Evolutionary conservation across 179 eudicot genomes (phyloP), one percentile per base, ranked within the genome.

Genomic region (Sideroxylon spinosum): DNA sequence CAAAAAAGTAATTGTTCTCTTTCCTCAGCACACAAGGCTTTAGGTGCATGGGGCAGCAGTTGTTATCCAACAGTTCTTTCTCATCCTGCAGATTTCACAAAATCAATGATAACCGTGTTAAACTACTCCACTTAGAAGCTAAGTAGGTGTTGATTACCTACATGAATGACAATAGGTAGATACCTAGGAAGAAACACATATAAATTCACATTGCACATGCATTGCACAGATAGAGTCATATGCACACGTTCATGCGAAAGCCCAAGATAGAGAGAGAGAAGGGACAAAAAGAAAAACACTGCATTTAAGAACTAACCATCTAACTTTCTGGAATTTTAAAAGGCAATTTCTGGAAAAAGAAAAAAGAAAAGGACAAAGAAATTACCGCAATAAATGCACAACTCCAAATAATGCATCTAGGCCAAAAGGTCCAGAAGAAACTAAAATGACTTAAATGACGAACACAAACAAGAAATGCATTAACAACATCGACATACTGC

Each of bases 1-100:
- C 92, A 86, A 95, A 95, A 80, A 95, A 95, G 86, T 92, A 95
- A 78, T 95, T 94, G 71, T 94, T 96, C 83, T 95, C 99, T 86
- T 94, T 94, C 82, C 97, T 84, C 62, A 71, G 71, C 19, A 84
- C 80, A 82, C 99, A 95, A 67, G 98, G 99, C 90, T 95, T 95
- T 76, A 92, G 90, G 85, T 95, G 99, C 85, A 91, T 83, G 60
- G 99, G 97, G 75, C 99, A 95, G 78, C 87, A 84, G 68, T 87
- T 86, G 68, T 85, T 86, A 49, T 88, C 93, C 77, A 90, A 84
- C 87, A 94, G 73, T 72, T 95, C 99, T 76, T 90, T 92, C 79
- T 80, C 86, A 85, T 95, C 99, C 99, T 95, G 87, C 71, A 79
- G 44, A 68, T 73, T 53, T 71, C 57, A 76, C 71, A 53, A 32